Conservation (phyloP, 2,329 filamentous ascomycete species). For the Chaetomiaceae sp. region DNA sequence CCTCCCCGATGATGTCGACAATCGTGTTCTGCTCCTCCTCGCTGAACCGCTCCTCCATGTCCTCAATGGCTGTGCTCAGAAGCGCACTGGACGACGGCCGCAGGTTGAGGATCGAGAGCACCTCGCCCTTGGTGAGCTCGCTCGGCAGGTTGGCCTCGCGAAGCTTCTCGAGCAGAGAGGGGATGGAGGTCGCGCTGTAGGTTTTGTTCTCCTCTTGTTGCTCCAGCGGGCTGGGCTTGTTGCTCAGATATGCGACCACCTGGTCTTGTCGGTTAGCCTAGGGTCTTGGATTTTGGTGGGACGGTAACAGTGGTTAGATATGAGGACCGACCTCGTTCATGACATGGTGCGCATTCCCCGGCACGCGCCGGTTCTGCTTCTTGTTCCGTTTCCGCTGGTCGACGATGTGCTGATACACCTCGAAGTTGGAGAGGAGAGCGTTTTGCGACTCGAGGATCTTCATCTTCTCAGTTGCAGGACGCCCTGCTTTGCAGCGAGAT, state of each 20-base stretch:
- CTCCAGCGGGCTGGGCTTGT: constrained; percentile 51
- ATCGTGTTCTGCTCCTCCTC: constrained; percentile 57
- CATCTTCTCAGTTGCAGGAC: constrained; percentile 38
- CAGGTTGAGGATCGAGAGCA: constrained; percentile 64
- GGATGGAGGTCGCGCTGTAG: constrained; percentile 50
- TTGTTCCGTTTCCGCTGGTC: constrained; percentile 52
- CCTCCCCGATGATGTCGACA: constrained; percentile 49
- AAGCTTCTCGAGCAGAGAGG: constrained; percentile 50
- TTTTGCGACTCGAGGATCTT: constrained; percentile 69
- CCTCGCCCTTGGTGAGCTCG: constrained; percentile 62
- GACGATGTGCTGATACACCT: constrained; percentile 63
- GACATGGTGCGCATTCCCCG: constrained; percentile 55
- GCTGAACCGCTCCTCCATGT: constrained; percentile 56
- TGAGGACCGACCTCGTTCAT: constrained; percentile 54
- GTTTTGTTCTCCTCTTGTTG: constrained; percentile 42
- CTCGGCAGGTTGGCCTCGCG: constrained; percentile 39
- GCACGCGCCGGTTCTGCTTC: constrained; percentile 46
- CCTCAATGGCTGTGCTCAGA: constrained; percentile 61
- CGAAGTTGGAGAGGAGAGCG: constrained; percentile 66
- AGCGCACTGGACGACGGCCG: constrained; percentile 53
- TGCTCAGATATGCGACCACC: constrained; percentile 58
- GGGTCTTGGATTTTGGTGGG: too few species aligned
- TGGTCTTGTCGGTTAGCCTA: constrained; percentile 28
- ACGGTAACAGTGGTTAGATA: background rate
- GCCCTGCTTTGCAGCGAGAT: too few species aligned